These are phyloP conservation scores for Micromonas pusilla DNA, from an alignment of 139 green algal genomes.

Conservation along the genomic window DNA sequence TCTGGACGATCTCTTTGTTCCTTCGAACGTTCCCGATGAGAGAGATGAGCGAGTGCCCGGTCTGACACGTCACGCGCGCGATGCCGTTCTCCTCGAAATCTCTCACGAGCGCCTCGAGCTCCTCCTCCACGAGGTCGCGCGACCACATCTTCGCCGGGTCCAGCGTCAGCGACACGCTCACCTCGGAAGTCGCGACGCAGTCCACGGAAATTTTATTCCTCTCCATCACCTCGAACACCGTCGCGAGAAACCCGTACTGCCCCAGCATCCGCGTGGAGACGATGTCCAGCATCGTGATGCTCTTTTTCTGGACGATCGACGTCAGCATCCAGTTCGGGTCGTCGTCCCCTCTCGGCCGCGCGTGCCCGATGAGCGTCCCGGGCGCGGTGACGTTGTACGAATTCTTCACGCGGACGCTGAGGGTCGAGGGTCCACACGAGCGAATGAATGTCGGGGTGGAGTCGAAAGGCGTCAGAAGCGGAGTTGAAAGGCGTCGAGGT, in stretches of 20 bases:
- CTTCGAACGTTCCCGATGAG: conserved; percentile 30
- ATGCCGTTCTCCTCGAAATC: conserved; percentile 17
- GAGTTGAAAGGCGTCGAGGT: too few relatives aligned
- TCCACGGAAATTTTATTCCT: conserved; percentile 82
- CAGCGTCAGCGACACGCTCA: conserved; percentile 87
- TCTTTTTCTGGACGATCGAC: conserved; percentile 87
- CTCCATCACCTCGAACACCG: conserved; percentile 81
- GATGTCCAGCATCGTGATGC: conserved; percentile 59
- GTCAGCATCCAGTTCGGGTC: conserved; percentile 82
- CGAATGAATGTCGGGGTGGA: too few relatives aligned
- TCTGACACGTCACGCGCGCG: not conserved
- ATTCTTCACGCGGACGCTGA: conserved; percentile 91
- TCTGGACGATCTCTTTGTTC: conserved; percentile 30
- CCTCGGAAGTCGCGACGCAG: conserved; percentile 91
- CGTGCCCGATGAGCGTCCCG: conserved; percentile 58
- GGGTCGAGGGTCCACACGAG: too few relatives aligned
- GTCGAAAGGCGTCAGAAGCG: too few relatives aligned
- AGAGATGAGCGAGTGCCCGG: conserved; percentile 25
- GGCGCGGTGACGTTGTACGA: conserved; percentile 81
- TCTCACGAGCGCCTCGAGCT: conserved; percentile 13
- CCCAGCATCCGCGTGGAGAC: conserved; percentile 48
- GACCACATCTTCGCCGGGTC: conserved; percentile 71
- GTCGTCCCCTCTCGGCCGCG: conserved; percentile 36
- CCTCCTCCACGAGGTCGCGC: conserved; percentile 57
- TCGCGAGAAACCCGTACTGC: conserved; percentile 64